A percentile compares a stretch with the other conserved stretches of the same genome.
phyloP scores from a whole-genome alignment of 192 early-diverging fungal genomes.

The Gaertneriomyces semiglobifer region DNA sequence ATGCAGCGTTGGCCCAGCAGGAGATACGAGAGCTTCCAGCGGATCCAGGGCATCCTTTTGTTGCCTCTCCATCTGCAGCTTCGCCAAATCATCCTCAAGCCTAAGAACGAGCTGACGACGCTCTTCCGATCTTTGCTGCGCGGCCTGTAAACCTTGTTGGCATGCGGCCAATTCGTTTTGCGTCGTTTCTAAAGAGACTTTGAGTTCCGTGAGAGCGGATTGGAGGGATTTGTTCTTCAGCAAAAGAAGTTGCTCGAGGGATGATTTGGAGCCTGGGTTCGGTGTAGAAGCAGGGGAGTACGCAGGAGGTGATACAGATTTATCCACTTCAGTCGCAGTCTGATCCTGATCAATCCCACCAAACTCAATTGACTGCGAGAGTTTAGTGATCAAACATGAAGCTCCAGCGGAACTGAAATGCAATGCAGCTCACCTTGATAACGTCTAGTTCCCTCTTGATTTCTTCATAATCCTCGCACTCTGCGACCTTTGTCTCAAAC shows the following conservation, averaged over 20 bases:
- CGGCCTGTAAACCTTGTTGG: constrained; percentile 33
- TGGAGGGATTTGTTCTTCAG: constrained; percentile 80
- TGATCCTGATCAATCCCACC: constrained; percentile 11
- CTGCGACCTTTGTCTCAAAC: constrained; percentile 45
- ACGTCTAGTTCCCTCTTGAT: constrained; percentile 83
- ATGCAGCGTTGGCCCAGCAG: not conserved
- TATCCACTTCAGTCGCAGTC: not conserved
- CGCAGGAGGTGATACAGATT: not conserved
- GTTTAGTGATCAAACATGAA: not conserved
- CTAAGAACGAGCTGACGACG: constrained; percentile 54
- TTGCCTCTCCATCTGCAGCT: constrained; percentile 26
- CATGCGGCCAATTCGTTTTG: not conserved
- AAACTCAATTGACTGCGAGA: constrained; percentile 32
- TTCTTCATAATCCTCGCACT: constrained; percentile 79
- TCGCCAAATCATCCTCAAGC: constrained; percentile 51
- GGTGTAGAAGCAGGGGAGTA: constrained; percentile 14
- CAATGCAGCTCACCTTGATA: constrained; percentile 54
- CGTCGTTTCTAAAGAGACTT: constrained; percentile 26
- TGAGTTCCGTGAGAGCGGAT: constrained; percentile 63
- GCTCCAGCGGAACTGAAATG: constrained; percentile 10
- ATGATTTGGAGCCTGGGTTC: constrained; percentile 37
- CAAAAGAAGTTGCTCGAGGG: constrained; percentile 76
- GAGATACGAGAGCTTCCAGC: no score
- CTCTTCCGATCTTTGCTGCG: constrained; percentile 48
- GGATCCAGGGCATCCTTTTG: no score